Evolutionary conservation across 768 basidiomycete genomes (phyloP), one percentile per base, ranked within the genome.

Genomic region (Wakefieldia striispora): DNA sequence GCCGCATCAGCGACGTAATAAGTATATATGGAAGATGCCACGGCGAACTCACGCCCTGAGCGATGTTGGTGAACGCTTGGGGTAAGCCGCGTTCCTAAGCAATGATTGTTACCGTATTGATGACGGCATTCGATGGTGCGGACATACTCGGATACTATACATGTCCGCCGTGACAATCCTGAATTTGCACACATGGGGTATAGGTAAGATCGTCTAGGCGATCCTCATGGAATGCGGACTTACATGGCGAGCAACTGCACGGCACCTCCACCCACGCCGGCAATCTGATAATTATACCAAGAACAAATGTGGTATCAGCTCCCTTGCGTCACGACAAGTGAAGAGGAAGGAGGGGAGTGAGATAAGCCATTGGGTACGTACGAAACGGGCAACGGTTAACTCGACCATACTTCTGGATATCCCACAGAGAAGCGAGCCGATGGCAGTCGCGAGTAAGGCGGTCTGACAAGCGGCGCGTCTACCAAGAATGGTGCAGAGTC

Each of bases 401-500:
- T 77, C 77, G 45, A 83, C 76, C 81, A 91, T 86, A 53, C 72
- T 81, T 3, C 55, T 69, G 1, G 88, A 85, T 11, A 88, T 58
- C 0, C 85, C 87, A 57, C 88, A 90, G 5, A 75, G 72, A 6
- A 85, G 58, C 0, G 83, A 81, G 3, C 89, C 89, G 0, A 83
- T 31, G 9, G 69, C 76, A 1, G 82, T 76, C 46, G 86, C 82
- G 6, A 77, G 51, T 1, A 89, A 66, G 1, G 87, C 88, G 0
- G 73, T 70, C 48, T 82, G 83, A 58, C 82, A 84, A 3, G 88
- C 88, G 11, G 78, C 79, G 43, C 79, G 74, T 14, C 88, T 70
- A 6, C 88, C 88, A 63, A 90, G 66, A 10, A 86, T 84, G 61
- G 86, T 84, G 54, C 80, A 86, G 6, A 91, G 72, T 3, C 88